Evolutionary conservation across 106 monocot species (phyloP), one percentile per base, ranked within the genome.

Genomic region (Platanthera guangdongensis): DNA sequence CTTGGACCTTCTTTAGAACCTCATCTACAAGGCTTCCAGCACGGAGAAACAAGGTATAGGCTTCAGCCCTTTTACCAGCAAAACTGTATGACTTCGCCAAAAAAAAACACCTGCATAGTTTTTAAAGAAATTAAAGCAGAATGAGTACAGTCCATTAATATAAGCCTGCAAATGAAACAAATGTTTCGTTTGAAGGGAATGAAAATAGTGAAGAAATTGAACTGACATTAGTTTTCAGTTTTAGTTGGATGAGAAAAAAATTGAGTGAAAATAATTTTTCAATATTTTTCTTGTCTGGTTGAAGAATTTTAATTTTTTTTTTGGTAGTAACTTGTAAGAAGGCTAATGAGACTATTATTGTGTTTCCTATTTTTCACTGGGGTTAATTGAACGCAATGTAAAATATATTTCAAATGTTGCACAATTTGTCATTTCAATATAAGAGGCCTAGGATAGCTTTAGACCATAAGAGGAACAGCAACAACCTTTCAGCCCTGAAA

Each of bases 11-110:
- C 62, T 92, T 82, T 22, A 90, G n/a, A 65, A 88, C 92, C 85
- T 78, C 48, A 54, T 92, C 87, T 8, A 83, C 86, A 76, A 94
- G 85, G 53, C 79, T 69, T 49, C 82, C 86, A 57, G 92, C 90
- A 92, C 92, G 88, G 52, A 86, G 85, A 79, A 90, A 94, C 47
- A 99, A 78, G 11, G 82, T 83, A 84, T 94, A 99, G 76, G 99
- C 94, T 86, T 99, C 99, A 73, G 92, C 78, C 79, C 88, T 99
- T 82, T 99, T 99, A 50, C 92, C 90, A 78, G 90, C 88, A 65
- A 82, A 84, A 73, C 94, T 94, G 68, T 99, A 99, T 13, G 99
- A 99, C 78, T 99, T 99, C 15, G 92, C 99, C 68, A 99, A 78
- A 84, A 85, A 99, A 80, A 99, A 99, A 80, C 99, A 99, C 81